Conservation (phyloP, 345 rosid genomes). For the Cochlearia excelsa region DNA sequence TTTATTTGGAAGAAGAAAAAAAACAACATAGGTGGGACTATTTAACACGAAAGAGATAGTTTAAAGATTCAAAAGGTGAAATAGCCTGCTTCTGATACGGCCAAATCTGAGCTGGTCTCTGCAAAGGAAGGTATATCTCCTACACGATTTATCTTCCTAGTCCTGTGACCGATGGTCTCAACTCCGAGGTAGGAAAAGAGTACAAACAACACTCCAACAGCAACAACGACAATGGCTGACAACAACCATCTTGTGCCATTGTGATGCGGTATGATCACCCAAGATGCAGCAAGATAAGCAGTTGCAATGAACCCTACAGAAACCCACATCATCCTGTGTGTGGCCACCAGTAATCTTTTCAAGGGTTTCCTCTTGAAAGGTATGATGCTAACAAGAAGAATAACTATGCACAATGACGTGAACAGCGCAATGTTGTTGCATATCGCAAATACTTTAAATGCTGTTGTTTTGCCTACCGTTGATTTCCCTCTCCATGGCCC, state of each 20-base stretch:
- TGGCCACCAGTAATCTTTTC: conserved; percentile 44
- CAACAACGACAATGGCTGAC: conserved; percentile 33
- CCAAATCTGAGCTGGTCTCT: conserved; percentile 24
- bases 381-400: conserved; percentile 54
- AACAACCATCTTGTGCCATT: conserved; percentile 42
- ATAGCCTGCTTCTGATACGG: conserved; percentile 9
- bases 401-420: conserved; percentile 53
- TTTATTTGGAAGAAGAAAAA: too few relatives aligned
- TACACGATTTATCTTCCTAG: conserved; percentile 25
- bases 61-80: conserved; percentile 15
- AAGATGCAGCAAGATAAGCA: conserved; percentile 55
- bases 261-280: conserved; percentile 46
- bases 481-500: conserved; percentile 40
- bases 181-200: conserved; percentile 43
- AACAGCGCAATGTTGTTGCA: conserved; percentile 59
- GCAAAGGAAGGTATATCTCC: conserved; percentile 19
- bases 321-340: conserved; percentile 63
- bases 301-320: conserved; percentile 55
- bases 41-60: background rate
- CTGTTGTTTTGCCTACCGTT: conserved; percentile 27
- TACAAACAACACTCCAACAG: conserved; percentile 42
- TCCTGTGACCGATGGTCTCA: conserved; percentile 42
- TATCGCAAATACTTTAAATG: conserved; percentile 55
- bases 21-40: background rate
- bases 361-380: conserved; percentile 53